phyloP scores from a whole-genome alignment of 352 stramenopile genomes.

The Phytophthora idaei region DNA sequence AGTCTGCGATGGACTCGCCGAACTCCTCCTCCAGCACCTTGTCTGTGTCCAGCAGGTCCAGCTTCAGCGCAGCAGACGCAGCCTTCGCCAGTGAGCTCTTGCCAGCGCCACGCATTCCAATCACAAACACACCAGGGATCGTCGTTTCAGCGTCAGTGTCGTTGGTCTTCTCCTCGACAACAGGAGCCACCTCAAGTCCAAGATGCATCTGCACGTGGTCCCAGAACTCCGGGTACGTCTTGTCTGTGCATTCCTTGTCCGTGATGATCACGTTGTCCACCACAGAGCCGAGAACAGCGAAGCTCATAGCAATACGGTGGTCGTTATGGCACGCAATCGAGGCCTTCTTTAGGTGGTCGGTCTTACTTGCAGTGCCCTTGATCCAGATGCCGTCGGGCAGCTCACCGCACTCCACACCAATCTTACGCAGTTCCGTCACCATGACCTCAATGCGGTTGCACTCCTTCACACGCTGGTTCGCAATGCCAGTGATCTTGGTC shows the following conservation, averaged over 20 bases:
- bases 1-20: conserved; percentile 68
- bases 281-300: conserved; percentile 94
- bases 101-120: conserved; percentile 88
- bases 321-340: conserved; percentile 95
- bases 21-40: conserved; percentile 71
- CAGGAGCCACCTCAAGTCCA: conserved; percentile 56
- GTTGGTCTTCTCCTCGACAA: conserved; percentile 36
- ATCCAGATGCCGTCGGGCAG: conserved; percentile 83
- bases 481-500: conserved; percentile 97
- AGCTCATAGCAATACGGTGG: conserved; percentile 99
- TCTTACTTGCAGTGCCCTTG: conserved; percentile 61
- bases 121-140: conserved; percentile 71
- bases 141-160: conserved; percentile 11
- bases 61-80: conserved; percentile 48
- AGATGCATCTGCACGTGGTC: conserved; percentile 75
- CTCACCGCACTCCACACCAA: conserved; percentile 88
- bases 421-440: conserved; percentile 95
- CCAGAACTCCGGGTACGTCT: conserved; percentile 99
- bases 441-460: conserved; percentile 98
- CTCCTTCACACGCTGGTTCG: conserved; percentile 98
- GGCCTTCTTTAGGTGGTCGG: conserved; percentile 55
- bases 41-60: conserved; percentile 82
- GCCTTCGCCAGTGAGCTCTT: conserved; percentile 82
- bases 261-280: conserved; percentile 93
- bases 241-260: conserved; percentile 97